Base-by-base conservation (phyloP, 2,329 filamentous ascomycete genomes). In the Cercospora berteroae region DNA sequence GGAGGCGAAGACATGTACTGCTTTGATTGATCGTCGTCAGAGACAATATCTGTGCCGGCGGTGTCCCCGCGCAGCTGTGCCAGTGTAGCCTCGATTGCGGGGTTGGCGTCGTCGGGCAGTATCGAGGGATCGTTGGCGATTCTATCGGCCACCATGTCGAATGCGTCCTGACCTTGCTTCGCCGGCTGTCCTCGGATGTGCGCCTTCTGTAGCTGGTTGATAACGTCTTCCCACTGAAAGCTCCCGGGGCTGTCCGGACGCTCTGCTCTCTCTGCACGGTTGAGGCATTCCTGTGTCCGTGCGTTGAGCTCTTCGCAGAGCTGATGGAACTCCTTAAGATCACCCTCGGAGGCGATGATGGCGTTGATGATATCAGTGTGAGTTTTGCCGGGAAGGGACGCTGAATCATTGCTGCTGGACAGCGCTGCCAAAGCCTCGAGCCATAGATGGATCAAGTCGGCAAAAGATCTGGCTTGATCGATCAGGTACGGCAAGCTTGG, bases 401-500 rank as follows among this genome's bases (percentile, higher is more conserved):
- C 67, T 1, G 66, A 66, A 18, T 71, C 70, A 39, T 64, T 64
- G 12, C 64, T 64, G 57, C 67, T 70, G 18, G 69, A 71, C 5
- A 70, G 60, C 20, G 70, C 66, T 33, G 76, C 75, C 4, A 78
- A 75, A 5, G 83, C 80, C 59, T 92, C 89, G 0, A 90, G 84
- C 92, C 92, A 96, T 12, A 95, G 82, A 74, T 91, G 91, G 23
- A 96, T 90, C 18, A 99, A 81, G 42, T 90, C 89, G 0, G 95
- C 93, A 73, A 94, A 93, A 73, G 92, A 94, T 69, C 92, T 88
- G 7, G 93, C 88, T 70, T 94, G 90, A 73, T 99, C 95, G 69
- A 99, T 91, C 4, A 99, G 86, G 77, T 96, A 97, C 0, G 95
- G 95, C 13, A 99, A 83, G 56, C 92, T 95, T 0, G 94, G 94